Evolutionary conservation across 2,329 filamentous ascomycete species (phyloP), one percentile per base, ranked within the genome.

Genomic region (Aspergillus ustus): DNA sequence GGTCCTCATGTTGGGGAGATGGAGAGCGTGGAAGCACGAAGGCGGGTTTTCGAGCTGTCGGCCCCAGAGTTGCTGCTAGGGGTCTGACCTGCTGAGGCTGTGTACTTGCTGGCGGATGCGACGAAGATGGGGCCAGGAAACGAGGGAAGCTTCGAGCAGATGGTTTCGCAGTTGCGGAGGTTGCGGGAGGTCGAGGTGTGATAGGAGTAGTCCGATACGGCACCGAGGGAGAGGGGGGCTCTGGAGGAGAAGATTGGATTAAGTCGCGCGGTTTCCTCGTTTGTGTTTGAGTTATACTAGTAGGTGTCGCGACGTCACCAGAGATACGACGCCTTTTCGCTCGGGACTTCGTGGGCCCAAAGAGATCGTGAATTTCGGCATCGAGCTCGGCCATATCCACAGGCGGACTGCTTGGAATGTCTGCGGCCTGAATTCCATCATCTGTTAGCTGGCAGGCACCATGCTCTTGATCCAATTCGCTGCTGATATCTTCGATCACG

Each of bases 21-120:
- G 75, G 76, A 0, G 75, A 76, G 40, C 70, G 71, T 3, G 78
- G 78, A 3, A 80, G 65, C 11, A 78, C 69, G 57, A 80, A 80
- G 8, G 65, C 61, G 3, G 76, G 76, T 61, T 76, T 78, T 22
- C 69, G 70, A 63, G 44, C 6, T 8, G 25, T 48, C 17, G 53
- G 49, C 25, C 28, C 43, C 9, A 28, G 46, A 25, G 48, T 45
- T 28, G 25, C 7, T 61, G 55, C 4, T 67, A 66, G 13, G 64
- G 64, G 4, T 62, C 59, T 53, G 61, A 55, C 50, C 60, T 34
- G 20, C 19, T 60, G 49, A 8, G 58, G 31, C 51, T 66, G 68
- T 22, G 44, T 71, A 48, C 62, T 70, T 4, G 66, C 64, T 8
- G 65, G 62, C 25, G 67, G 65, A 22, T 68, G 65, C n/a, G 66